A percentile compares a stretch with the other conserved stretches of the same genome.
These are phyloP conservation scores for Falciphora oryzae DNA, from an alignment of 2,329 filamentous ascomycete species.

Conservation along the genomic window DNA sequence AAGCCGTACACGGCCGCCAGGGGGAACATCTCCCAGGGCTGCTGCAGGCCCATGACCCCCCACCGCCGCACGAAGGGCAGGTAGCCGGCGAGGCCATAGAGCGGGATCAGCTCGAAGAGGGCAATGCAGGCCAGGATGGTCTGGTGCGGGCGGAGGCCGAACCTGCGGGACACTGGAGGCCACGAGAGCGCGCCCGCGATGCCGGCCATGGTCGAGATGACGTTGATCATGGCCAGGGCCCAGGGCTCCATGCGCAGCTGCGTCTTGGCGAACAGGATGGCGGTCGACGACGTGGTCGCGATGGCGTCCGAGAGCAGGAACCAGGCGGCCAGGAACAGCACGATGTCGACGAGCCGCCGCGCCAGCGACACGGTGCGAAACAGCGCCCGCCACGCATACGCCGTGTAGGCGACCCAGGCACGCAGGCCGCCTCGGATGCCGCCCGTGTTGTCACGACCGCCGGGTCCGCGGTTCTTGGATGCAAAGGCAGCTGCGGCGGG, in stretches of 20 bases:
- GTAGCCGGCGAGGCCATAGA: conserved; percentile 87
- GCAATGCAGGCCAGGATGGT: conserved; percentile 90
- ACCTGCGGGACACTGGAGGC: conserved; percentile 67
- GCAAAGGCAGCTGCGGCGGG: conserved; percentile 27
- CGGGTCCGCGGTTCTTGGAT: neutral
- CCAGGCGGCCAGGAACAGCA: conserved; percentile 82
- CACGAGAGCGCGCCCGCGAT: conserved; percentile 87
- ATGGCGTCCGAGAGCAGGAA: conserved; percentile 92
- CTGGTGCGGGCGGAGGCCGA: conserved; percentile 70
- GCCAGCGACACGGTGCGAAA: conserved; percentile 75
- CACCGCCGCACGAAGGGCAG: conserved; percentile 69
- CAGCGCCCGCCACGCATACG: conserved; percentile 80
- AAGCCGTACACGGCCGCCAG: conserved; percentile 87
- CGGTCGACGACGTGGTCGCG: conserved; percentile 89
- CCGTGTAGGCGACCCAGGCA: conserved; percentile 65
- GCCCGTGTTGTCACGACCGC: conserved; percentile 13
- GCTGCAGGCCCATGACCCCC: conserved; percentile 80
- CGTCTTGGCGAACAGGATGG: conserved; percentile 93
- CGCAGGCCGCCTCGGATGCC: conserved; percentile 27
- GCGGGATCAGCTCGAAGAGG: conserved; percentile 84
- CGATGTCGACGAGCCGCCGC: conserved; percentile 63
- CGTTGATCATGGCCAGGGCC: conserved; percentile 85
- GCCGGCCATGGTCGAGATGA: conserved; percentile 79
- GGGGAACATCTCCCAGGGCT: conserved; percentile 95
- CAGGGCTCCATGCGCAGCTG: conserved; percentile 84